Conservation (phyloP, 2,329 filamentous ascomycete genomes). For the Pseudogymnoascus sp. region DNA sequence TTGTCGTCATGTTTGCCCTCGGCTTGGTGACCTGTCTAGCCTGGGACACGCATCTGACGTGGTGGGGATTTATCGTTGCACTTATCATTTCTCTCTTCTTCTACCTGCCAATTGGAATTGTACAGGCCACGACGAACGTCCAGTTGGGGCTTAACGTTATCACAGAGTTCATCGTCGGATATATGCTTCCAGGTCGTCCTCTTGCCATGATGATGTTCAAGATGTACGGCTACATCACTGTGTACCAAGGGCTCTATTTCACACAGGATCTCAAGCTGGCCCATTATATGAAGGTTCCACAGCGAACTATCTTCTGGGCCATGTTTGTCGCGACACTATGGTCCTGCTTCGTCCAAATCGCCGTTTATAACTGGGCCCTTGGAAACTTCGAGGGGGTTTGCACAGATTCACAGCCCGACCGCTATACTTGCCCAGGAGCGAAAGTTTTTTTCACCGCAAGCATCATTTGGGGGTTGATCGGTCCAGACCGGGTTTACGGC, state of each 20-base stretch:
- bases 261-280: constrained; percentile 43
- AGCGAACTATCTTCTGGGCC: constrained; percentile 55
- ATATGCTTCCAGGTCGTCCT: constrained; percentile 47
- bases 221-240: constrained; percentile 52
- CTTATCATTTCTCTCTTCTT: constrained; percentile 26
- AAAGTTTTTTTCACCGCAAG: constrained; percentile 57
- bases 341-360: constrained; percentile 57
- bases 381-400: constrained; percentile 56
- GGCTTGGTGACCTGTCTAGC: constrained; percentile 38
- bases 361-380: constrained; percentile 54
- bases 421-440: constrained; percentile 45
- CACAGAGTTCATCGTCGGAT: constrained; percentile 41
- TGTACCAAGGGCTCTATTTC: constrained; percentile 39
- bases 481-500: constrained; percentile 61
- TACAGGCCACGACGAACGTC: constrained; percentile 40
- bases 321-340: constrained; percentile 59
- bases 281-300: constrained; percentile 49
- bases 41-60: constrained; percentile 51
- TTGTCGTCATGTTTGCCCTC: constrained; percentile 40
- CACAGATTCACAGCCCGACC: constrained; percentile 41
- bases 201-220: constrained; percentile 75
- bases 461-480: constrained; percentile 65
- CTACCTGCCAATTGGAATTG: constrained; percentile 30
- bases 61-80: constrained; percentile 28
- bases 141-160: constrained; percentile 41